phyloP scores from a whole-genome alignment of 352 stramenopile genomes.

The Blastocystis sp. region DNA sequence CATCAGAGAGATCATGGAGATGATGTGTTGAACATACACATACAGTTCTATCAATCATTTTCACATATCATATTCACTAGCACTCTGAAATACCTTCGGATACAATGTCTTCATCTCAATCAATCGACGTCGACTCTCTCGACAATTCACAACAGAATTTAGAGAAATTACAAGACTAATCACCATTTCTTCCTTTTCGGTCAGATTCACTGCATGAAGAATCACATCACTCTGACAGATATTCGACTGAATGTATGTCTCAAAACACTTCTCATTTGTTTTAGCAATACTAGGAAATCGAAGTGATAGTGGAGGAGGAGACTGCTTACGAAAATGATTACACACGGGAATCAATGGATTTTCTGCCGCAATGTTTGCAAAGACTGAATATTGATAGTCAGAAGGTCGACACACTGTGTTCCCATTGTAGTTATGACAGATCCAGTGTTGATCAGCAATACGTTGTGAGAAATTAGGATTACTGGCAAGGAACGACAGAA shows the following conservation, averaged over 20 bases:
- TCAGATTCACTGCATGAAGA: neutral
- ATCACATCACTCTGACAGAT: constrained; percentile 40
- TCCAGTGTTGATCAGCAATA: neutral
- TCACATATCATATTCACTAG: neutral
- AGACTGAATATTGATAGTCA: neutral
- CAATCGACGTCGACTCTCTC: neutral
- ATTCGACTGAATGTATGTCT: neutral
- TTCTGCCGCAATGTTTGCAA: neutral
- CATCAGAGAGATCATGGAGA: neutral
- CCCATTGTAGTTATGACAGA: neutral
- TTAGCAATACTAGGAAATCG: neutral
- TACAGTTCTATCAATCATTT: constrained; percentile 7
- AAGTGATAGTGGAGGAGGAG: neutral
- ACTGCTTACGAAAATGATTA: constrained; percentile 7
- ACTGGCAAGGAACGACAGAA: neutral
- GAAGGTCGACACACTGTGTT: constrained; percentile 12
- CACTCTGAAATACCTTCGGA: neutral
- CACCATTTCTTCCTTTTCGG: neutral
- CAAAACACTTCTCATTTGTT: neutral
- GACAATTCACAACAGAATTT: constrained; percentile 6
- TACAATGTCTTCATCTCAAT: neutral
- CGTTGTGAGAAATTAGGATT: neutral
- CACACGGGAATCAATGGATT: neutral
- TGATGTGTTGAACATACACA: constrained; percentile 23
- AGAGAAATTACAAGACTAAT: constrained; percentile 3